phyloP scores from a whole-genome alignment of 1,284 basidiomycete species.

The Sporisorium exsertum region DNA sequence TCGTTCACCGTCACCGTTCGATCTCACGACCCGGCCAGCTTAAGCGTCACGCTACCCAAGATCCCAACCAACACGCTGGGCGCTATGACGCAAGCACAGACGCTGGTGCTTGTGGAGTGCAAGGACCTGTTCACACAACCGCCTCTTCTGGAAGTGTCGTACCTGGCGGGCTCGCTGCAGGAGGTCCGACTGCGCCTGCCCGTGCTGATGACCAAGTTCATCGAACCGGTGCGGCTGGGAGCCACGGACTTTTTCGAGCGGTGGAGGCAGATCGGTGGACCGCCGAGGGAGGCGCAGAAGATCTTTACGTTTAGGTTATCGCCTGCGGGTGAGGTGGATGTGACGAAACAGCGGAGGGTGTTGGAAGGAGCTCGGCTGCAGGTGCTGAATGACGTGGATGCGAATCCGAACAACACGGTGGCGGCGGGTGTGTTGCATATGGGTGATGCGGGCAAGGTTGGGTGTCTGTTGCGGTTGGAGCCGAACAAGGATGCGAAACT shows the following conservation, averaged over 20 bases:
- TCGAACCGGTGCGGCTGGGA: constrained; percentile 88
- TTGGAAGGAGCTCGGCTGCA: constrained; percentile 82
- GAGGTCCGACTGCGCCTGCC: constrained; percentile 86
- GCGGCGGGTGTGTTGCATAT: constrained; percentile 93
- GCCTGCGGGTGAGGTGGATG: constrained; percentile 78
- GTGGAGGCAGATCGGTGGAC: constrained; percentile 95
- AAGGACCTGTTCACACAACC: constrained; percentile 83
- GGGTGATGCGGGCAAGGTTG: constrained; percentile 87
- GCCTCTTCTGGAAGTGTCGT: constrained; percentile 88
- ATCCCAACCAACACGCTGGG: constrained; percentile 83
- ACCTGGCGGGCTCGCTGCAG: constrained; percentile 90
- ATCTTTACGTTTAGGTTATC: constrained; percentile 83
- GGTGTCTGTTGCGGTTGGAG: constrained; percentile 90
- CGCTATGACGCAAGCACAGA: constrained; percentile 88
- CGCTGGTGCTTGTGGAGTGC: constrained; percentile 92
- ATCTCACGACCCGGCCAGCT: constrained; percentile 76
- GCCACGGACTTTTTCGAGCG: constrained; percentile 92
- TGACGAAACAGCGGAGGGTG: constrained; percentile 79
- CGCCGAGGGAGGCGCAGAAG: constrained; percentile 86
- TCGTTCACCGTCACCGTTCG: constrained; percentile 87
- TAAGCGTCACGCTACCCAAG: constrained; percentile 86
- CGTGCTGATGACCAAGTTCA: constrained; percentile 88
- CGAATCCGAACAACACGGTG: constrained; percentile 82
- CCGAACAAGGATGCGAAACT: constrained; percentile 95
- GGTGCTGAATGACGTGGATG: constrained; percentile 76